Evolutionary conservation across 2,329 filamentous ascomycete species (phyloP).

Genomic region (Trichoderma koningii): DNA sequence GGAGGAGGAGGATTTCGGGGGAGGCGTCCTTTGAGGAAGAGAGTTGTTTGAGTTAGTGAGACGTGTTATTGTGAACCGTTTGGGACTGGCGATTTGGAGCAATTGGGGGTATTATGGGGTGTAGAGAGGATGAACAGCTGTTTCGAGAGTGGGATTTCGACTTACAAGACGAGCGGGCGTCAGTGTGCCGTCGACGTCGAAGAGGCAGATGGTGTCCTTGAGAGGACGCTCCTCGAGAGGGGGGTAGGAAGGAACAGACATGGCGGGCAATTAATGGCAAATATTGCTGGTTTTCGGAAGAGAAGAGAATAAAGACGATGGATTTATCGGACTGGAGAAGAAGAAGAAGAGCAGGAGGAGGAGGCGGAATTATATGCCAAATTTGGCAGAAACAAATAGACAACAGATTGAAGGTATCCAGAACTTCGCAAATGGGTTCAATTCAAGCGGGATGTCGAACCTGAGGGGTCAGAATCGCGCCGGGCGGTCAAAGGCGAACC

Average conservation of each 20-base stretch:
- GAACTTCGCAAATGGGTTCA: no score
- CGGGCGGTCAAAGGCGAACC: conserved; percentile 27
- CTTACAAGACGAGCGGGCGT: conserved; percentile 77
- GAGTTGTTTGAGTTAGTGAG: not conserved
- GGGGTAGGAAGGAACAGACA: conserved; percentile 59
- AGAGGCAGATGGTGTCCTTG: conserved; percentile 91
- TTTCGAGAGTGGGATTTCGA: conserved; percentile 16
- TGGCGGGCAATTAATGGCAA: conserved; percentile 35
- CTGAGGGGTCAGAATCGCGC: conserved; percentile 24
- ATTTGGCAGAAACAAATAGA: not conserved
- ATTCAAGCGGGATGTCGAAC: conserved; percentile 8
- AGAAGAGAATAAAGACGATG: not conserved
- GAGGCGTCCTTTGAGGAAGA: conserved; percentile 54
- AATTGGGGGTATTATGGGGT: not conserved
- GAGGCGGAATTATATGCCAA: not conserved
- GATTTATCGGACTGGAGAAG: not conserved
- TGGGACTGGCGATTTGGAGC: not conserved
- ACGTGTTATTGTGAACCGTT: no score
- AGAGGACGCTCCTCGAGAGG: conserved; percentile 80
- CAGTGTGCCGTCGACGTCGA: conserved; percentile 94
- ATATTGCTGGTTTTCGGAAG: no score
- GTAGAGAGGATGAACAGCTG: not conserved
- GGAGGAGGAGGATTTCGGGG: conserved; percentile 80
- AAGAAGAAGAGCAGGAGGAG: not conserved
- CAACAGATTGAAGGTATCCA: not conserved